Evolutionary conservation across 2,329 filamentous ascomycete genomes (phyloP), one percentile per base, ranked within the genome.

Genomic region (Fonsecaea nubica): DNA sequence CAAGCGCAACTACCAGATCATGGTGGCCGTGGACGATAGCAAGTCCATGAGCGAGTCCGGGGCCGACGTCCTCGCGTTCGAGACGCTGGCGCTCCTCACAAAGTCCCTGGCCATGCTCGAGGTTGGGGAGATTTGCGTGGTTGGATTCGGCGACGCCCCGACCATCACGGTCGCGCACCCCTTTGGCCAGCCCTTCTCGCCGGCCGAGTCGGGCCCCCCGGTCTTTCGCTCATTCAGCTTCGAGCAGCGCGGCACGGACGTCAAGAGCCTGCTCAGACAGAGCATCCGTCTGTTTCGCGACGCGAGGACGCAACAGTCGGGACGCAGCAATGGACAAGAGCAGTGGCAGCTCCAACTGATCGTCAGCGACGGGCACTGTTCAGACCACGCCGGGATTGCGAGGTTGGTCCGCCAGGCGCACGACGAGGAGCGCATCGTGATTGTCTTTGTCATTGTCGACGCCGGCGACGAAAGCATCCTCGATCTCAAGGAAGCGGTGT

Each of bases 371-470:
- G 95, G 96, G 8, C 87, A 98, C 30, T 97, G 93, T 72, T 92
- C 96, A 60, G 90, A 93, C 56, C 94, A 98, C 77, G 92, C 93
- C 18, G 85, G 87, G 4, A 93, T 99, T 72, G 86, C 91, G 15
- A 84, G 92, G 4, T 84, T 98, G 25, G 88, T 99, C 10, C 86
- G 95, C 9, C 90, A 94, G 78, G 94, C 95, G 0, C 89, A 93
- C 75, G 93, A 97, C 78, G 92, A 97, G 33, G 52, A 62, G 80
- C 86, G 93, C 15, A 96, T 99, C 76, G 97, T 99, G 92, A 89
- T 98, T 69, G 94, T 99, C 5, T 99, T 99, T 77, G 92, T 99
- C 73, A 91, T 99, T 74, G 92, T 99, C 75, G 95, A 99, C 81
- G 84, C 87, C 53, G 76, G 76, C 3, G 68, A 73, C 78, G 30